These are phyloP conservation scores for Vaccinium darrowii DNA, from an alignment of 148 eudicot species.

Conservation along the genomic window DNA sequence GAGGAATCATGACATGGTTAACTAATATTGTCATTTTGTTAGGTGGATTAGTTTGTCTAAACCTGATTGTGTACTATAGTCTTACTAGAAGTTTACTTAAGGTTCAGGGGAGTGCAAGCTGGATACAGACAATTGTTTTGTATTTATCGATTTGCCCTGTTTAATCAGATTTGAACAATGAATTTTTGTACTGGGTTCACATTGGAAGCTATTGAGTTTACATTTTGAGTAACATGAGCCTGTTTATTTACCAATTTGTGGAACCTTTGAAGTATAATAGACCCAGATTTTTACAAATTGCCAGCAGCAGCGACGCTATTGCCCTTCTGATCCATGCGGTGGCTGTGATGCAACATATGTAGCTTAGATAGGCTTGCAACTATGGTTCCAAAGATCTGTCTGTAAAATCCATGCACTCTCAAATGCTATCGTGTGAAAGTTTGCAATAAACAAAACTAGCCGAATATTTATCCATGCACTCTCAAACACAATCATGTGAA, in stretches of 20 bases:
- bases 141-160: background rate
- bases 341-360: background rate
- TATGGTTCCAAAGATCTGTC: too few species aligned
- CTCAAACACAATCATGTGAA: too few species aligned
- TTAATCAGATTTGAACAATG: background rate
- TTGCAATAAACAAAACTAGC: too few species aligned
- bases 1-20: constrained; percentile 28
- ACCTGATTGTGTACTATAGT: background rate
- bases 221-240: background rate
- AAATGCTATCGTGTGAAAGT: too few species aligned
- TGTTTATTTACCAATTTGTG: background rate
- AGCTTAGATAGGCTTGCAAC: background rate
- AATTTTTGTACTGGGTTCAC: background rate
- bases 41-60: background rate
- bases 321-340: background rate
- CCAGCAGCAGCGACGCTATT: background rate
- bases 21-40: background rate
- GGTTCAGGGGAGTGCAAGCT: background rate
- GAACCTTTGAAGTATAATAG: background rate
- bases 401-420: too few species aligned
- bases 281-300: background rate
- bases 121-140: background rate
- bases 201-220: background rate
- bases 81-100: background rate
- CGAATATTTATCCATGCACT: too few species aligned